Evolutionary conservation across 1,284 basidiomycete species (phyloP), one percentile per base, ranked within the genome.

Genomic region (Sphagnurus paluster): DNA sequence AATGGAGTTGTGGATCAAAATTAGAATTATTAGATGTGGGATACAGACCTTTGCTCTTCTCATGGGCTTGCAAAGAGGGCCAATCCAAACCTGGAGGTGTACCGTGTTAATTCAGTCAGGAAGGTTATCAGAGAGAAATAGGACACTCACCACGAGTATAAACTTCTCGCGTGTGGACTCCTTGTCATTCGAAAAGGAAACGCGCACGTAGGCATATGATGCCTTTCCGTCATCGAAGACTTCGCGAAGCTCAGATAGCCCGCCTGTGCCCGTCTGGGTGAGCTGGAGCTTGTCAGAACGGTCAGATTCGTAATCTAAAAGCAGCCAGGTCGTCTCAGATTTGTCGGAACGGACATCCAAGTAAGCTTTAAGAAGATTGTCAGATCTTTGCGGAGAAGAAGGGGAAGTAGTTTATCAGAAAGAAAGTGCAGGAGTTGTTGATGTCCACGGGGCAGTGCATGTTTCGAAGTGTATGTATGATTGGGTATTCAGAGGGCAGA

Each of bases 101-200:
- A 38, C 38, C 47, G 47, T 40, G 36, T 49, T 40, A 42, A 46
- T 35, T 44, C 43, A 48, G 48, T 52, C 38, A 54, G 50, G 35
- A 25, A 14, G 13, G 30, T 33, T 49, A 44, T 24, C 43, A 37
- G 37, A 36, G 36, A 46, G 53, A 52, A 51, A 33, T 48, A 16
- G 46, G 34, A 45, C 38, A 66, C 66, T 56, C 48, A 86, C 82
- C 65, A 95, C 79, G 59, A 95, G 76, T 55, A 91, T 80, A 70
- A 95, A 95, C 74, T 94, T 95, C 74, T 93, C 87, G 52, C 93
- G 80, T 67, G 77, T 84, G 37, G 84, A 86, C 71, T 90, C 87
- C 72, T 86, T 88, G 71, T 90, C 91, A 61, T 93, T 95, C 44
- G 88, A 77, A 66, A 90, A 95, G 56, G 80, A 76, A 53, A 96